Evolutionary conservation across 1,284 basidiomycete genomes (phyloP), one percentile per base, ranked within the genome.

Genomic region (Sparassis latifolia): DNA sequence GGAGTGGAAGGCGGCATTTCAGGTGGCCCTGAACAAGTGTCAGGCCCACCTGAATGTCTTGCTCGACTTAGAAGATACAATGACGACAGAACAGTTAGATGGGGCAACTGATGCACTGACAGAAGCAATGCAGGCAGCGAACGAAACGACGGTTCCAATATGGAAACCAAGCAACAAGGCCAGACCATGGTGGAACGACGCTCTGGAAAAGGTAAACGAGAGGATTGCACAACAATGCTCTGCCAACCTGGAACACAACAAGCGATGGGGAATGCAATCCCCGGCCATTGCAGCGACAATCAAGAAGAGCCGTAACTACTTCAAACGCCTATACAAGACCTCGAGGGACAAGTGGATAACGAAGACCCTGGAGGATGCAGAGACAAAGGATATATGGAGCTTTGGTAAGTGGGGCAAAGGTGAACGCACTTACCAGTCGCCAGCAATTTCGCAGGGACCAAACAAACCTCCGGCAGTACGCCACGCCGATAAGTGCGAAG

Each of bases 401-500:
- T 29, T 49, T 9, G 4, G 10, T 10, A 48, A 49, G 43, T 53
- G 52, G 52, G 33, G 44, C 45, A 46, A 42, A 42, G 52, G 50
- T 1, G 33, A n/a, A 20, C 2, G 52, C 9, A 39, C 29, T 12
- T 53, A 52, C 35, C 52, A 32, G 28, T 46, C 52, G 33, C 52
- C 52, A 48, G 45, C 39, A 7, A 50, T 54, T 31, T 45, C 3
- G 6, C 6, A 33, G 35, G 33, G 51, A 33, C 39, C 39, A 38
- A 37, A 47, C 12, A 42, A 40, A n/a, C 29, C 20, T 7, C 35
- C 48, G 33, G 52, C 52, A 12, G 40, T 53, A 10, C 27, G 42
- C 10, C 54, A 55, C 38, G 32, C 28, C n/a, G 52, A 52, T 12
- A 50, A 49, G 33, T 55, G 53, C 38, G 42, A 53, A 20, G 44